Evolutionary conservation across 495 filamentous ascomycete species (phyloP), one percentile per base, ranked within the genome.

Genomic region (Polyplosphaeria fusca): DNA sequence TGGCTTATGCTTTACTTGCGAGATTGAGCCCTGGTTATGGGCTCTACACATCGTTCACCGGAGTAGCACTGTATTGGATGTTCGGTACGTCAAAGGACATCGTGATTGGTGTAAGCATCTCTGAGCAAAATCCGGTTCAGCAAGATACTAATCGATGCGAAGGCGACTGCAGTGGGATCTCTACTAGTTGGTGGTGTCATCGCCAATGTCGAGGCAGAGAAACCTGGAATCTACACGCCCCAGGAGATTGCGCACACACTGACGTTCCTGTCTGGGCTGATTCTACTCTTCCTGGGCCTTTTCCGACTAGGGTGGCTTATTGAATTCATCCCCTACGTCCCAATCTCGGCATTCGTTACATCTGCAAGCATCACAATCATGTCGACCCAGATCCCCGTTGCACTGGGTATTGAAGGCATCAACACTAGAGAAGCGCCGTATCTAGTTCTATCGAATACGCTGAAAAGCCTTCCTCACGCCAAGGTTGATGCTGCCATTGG

Each of bases 61-160:
- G 52, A 19, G 52, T 44, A 16, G 41, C 26, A 22, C 32, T 55
- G 7, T 55, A 55, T 30, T 55, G 52, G 52, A 19, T 55, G 4
- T 55, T 55, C 18, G 52, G 52, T 1, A 55, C 52, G 3, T 55
- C 52, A 3, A 55, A 55, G 24, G 52, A 55, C 23, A 55, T 55
- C 14, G 52, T 55, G 5, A 55, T 55, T 19, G 52, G 52, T 2
- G 52, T 47, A 22, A 40, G 52, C 41, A 3, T 3, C 2, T 18
- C 5, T 32, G 2, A n/a, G n/a, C n/a, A n/a, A n/a, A n/a, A n/a
- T n/a, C n/a, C n/a, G n/a, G n/a, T n/a, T n/a, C n/a, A n/a, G n/a
- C 5, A 30, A 13, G 4, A 13, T 3, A 47, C 20, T 22, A 4
- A 23, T 19, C 12, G 4, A 37, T 20, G 13, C n/a, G 22, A 20